phyloP scores from a whole-genome alignment of 2,329 filamentous ascomycete species.

The Stemphylium beticola region DNA sequence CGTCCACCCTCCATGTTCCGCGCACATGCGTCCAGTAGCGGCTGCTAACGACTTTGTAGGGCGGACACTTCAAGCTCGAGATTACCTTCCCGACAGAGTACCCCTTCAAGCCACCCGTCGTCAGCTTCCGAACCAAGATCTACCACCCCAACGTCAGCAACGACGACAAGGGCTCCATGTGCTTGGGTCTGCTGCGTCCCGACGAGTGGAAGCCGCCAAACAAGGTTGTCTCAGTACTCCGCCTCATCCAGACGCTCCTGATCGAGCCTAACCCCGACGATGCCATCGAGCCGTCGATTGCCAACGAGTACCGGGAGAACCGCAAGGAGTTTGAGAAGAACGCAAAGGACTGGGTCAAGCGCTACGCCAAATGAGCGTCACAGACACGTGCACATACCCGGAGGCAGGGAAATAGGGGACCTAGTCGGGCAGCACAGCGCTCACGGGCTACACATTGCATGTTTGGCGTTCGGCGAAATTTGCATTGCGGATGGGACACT shows the following conservation, averaged over 20 bases:
- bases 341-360: slow-evolving; percentile 74
- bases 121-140: slow-evolving; percentile 86
- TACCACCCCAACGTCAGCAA: slow-evolving; percentile 96
- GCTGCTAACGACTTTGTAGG: slow-evolving; percentile 50
- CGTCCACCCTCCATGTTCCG: background rate
- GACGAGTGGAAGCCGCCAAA: slow-evolving; percentile 93
- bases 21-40: background rate
- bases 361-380: slow-evolving; percentile 65
- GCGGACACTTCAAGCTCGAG: slow-evolving; percentile 75
- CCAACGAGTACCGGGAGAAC: slow-evolving; percentile 79
- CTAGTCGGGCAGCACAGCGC: slow-evolving; percentile 2
- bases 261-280: slow-evolving; percentile 86
- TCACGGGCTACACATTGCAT: slow-evolving; percentile 31
- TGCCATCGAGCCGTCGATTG: slow-evolving; percentile 84
- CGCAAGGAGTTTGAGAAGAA: slow-evolving; percentile 73
- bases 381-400: slow-evolving; percentile 4
- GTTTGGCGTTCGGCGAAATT: slow-evolving; percentile 42
- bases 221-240: slow-evolving; percentile 75
- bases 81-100: slow-evolving; percentile 79
- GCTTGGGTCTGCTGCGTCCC: slow-evolving; percentile 79
- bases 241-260: slow-evolving; percentile 76
- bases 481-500: slow-evolving; percentile 23
- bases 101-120: slow-evolving; percentile 84
- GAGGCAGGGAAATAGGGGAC: slow-evolving; percentile 3
- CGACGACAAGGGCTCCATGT: slow-evolving; percentile 84